Base-by-base conservation (phyloP, 2,329 filamentous ascomycete species). In the Ploettnerulaceae sp. region DNA sequence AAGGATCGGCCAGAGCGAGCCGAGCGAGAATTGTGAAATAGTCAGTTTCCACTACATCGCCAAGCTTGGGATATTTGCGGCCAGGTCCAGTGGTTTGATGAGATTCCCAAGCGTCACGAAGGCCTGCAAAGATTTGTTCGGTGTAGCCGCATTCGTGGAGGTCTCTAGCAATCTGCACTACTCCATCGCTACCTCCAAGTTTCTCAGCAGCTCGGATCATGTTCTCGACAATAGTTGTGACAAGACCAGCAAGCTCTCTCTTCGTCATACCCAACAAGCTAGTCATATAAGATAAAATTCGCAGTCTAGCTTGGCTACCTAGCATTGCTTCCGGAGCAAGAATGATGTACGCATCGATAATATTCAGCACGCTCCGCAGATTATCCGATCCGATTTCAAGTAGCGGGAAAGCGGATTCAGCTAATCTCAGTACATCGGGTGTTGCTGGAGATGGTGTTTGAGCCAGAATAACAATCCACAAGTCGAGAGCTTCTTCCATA, bases 401-500 rank as follows among this genome's bases (percentile, higher is more conserved):
- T 7, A 88, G 72, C 0, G 80, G 80, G 11, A 89, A 75, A 1
- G 79, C 73, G 35, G 75, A 68, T n/a, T 78, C 75, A 2, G 80
- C 74, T 26, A 91, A 71, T 3, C 72, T 69, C 3, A 85, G 64
- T n/a, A 90, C 68, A 11, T 81, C 79, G 0, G 73, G 67, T 1
- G 79, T 74, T 3, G 82, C 68, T 0, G 84, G 81, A 9, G 78
- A 68, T 6, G 75, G 73, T 48, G 81, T 82, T 58, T 88, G 80
- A 52, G 73, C 72, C 28, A 90, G 66, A 8, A 96, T 80, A 2
- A 84, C 79, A 25, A 77, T 75, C 91, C 91, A 97, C 3, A 98
- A 76, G 46, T 96, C 90, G 11, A 97, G 72, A 0, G 89, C 87
- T 64, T 98, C 93, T 52, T 97, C 93, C 9, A 95, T 79, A 8